phyloP scores from a whole-genome alignment of 1,284 basidiomycete species.

The Macrocybe sp. region DNA sequence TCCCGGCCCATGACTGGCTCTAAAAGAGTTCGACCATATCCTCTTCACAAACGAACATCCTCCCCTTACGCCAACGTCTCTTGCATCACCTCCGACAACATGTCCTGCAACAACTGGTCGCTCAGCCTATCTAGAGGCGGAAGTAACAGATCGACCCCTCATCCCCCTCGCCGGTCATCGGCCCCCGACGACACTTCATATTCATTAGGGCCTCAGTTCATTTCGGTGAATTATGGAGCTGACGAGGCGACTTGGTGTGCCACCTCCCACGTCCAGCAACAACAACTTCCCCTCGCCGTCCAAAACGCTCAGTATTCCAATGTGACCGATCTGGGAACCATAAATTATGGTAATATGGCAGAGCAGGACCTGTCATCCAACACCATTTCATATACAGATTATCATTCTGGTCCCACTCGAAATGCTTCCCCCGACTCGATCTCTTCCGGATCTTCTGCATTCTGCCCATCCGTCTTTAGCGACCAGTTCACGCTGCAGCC shows the following conservation, averaged over 20 bases:
- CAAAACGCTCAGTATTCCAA: constrained; percentile 22
- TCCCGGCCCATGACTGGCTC: constrained; percentile 30
- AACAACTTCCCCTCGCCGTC: constrained; percentile 16
- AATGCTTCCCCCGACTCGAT: constrained; percentile 24
- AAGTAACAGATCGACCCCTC: constrained; percentile 19
- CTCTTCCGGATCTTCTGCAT: constrained; percentile 21
- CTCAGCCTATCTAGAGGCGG: constrained; percentile 17
- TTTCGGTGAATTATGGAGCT: constrained; percentile 18
- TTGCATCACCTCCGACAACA: constrained; percentile 1
- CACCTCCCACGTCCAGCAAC: constrained; percentile 17
- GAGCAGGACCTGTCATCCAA: constrained; percentile 6
- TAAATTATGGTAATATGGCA: constrained; percentile 5
- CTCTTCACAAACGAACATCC: constrained; percentile 20
- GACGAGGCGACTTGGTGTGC: constrained; percentile 15
- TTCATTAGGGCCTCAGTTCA: constrained; percentile 19
- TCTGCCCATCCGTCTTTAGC: constrained; percentile 5
- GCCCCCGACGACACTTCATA: constrained; percentile 30
- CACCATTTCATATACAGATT: constrained; percentile 7
- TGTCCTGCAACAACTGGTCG: constrained; percentile 25
- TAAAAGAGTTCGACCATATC: constrained; percentile 32
- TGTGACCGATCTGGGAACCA: constrained; percentile 19
- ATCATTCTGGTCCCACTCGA: constrained; percentile 19
- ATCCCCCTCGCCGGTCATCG: constrained; percentile 25
- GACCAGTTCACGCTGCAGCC: constrained; percentile 7
- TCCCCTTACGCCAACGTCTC: constrained; percentile 24